Base-by-base conservation (phyloP, 2,329 filamentous ascomycete species). In the Talaromyces sp. region DNA sequence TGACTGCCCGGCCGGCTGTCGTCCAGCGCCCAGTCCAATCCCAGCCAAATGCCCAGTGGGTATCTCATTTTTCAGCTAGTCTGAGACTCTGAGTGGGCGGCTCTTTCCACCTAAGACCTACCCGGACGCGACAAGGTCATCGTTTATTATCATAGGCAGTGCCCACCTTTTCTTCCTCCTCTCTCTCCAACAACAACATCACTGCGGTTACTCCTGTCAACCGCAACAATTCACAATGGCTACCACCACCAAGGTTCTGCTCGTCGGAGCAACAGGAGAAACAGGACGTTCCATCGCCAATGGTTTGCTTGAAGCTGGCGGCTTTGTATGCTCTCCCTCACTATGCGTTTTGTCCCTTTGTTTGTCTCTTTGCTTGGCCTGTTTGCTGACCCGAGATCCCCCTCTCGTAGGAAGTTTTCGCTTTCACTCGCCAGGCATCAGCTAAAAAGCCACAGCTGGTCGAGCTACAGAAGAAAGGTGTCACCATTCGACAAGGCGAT, bases 381-480 rank as follows among this genome's bases (percentile, higher is more conserved):
- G 28, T 25, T 32, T 55, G 19, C 52, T 55, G 25, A 55, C 27
- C 17, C 8, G 9, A n/a, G n/a, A 17, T 3, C 6, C 47, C 7
- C 19, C 22, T 32, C 11, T 55, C 33, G 13, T 13, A 81, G 81
- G 71, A 81, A 6, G 71, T 83, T 4, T 74, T 71, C 1, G 73
- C 75, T 9, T 67, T 84, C 10, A 69, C 75, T 2, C 75, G 81
- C 4, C 72, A 75, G 2, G 61, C 71, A 2, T 83, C 81, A 0
- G 55, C 75, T 7, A 51, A 73, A 4, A 84, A 80, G 47, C 73
- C 77, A 0, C 69, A 71, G 2, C 73, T 75, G 28, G 33, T 70
- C 9, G 67, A 65, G 0, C 69, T 84, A 9, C 57, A 67, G 60
- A 65, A 70, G 2, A 69, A 66, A 7, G 78, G 78, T 3, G 65